phyloP scores from a whole-genome alignment of 208 protist species.

The Trypanosoma cruzi region DNA sequence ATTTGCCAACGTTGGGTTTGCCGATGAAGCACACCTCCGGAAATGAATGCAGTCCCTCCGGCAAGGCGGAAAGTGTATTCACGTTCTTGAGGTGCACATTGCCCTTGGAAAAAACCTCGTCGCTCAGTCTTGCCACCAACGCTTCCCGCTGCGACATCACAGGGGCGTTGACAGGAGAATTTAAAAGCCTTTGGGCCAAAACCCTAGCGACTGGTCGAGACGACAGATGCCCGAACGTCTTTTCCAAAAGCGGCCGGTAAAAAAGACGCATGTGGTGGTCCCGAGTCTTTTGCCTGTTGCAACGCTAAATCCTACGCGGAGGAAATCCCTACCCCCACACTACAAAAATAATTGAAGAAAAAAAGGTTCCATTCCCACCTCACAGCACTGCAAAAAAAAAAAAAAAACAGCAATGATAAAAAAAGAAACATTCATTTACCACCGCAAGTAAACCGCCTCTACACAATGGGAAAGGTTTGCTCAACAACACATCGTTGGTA shows the following conservation, averaged over 20 bases:
- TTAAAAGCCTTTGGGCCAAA: neutral
- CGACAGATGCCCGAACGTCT: neutral
- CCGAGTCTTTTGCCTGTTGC: neutral
- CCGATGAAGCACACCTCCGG: constrained; percentile 92
- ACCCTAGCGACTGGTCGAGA: neutral
- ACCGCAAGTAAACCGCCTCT: neutral
- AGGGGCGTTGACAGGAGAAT: constrained; percentile 5
- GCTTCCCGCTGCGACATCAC: constrained; percentile 32
- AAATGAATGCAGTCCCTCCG: constrained; percentile 88
- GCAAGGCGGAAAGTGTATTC: constrained; percentile 66
- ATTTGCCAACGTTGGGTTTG: constrained; percentile 89
- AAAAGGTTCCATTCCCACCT: neutral
- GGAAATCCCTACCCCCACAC: neutral
- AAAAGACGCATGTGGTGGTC: constrained; percentile 8
- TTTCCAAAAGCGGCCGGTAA: constrained; percentile 5
- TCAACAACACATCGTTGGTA: neutral
- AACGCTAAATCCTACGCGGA: neutral
- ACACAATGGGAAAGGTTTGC: neutral
- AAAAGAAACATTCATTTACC: neutral
- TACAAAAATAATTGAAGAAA: neutral
- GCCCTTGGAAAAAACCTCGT: constrained; percentile 82
- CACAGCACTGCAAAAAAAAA: neutral
- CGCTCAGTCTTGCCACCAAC: constrained; percentile 50
- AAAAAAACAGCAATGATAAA: neutral
- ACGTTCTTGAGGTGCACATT: constrained; percentile 89